Base-by-base conservation (phyloP, 2,329 filamentous ascomycete species). In the Xylariaceae sp. region DNA sequence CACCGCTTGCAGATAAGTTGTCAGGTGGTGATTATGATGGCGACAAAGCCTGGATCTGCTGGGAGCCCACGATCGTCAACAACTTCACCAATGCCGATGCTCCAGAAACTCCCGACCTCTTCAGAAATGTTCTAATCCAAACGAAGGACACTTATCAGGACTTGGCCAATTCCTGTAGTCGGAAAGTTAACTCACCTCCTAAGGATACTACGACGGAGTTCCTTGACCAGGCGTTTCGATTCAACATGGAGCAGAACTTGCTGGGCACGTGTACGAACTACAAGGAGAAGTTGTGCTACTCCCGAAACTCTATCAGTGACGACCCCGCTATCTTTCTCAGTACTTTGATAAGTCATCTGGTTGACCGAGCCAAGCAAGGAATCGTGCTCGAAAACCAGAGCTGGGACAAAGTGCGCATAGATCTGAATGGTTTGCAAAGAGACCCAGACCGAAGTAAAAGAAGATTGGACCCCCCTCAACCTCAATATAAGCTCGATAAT, bases 11-110 rank as follows among this genome's bases (percentile, higher is more conserved):
- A 0, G 78, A 82, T 9, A 83, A 85, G 58, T 71, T 92, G 0
- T 89, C 87, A 1, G 89, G 89, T 0, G 89, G 89, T 0, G 89
- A 92, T 60, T 92, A 90, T 54, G 88, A 92, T 56, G 89, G 89
- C 0, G 89, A 94, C 54, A 77, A 72, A n/a, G 81, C 87, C 5
- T 91, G 87, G 86, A 69, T 89, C 0, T 89, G 85, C 59, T 92
- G 86, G 85, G 86, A 91, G 27, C 70, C 73, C 0, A 66, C 70
- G 0, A 75, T 94, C 3, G 85, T 89, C 0, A 58, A 71, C 5
- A 81, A 82, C n/a, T 92, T 92, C 57, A 56, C 61, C 5, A 90
- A 87, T 50, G 80, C 81, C 0, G 70, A 75, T 0, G 66, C 75
- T 6, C 80, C 78, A 0, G 31, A 61, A 1, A 47, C 65, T 7